Evolutionary conservation across 768 basidiomycete species (phyloP).

Genomic region (Tricholoma saponaceum): DNA sequence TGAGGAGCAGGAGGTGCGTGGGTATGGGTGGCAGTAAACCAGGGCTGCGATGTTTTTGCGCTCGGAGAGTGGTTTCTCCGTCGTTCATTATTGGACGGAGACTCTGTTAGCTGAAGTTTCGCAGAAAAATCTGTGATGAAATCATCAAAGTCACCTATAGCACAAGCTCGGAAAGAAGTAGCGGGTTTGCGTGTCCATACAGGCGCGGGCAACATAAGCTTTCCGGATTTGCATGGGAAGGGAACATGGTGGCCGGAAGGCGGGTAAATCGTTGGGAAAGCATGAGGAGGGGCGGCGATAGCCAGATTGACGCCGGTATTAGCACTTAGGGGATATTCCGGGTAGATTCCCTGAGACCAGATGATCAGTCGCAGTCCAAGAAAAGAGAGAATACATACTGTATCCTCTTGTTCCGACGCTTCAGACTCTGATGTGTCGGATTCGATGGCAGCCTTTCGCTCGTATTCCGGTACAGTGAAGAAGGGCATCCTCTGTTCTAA

Average conservation of each 20-base stretch:
- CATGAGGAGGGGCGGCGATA: conserved; percentile 15
- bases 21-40: conserved; percentile 22
- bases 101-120: conserved; percentile 20
- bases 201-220: conserved; percentile 24
- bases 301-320: background rate
- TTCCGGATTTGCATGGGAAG: conserved; percentile 7
- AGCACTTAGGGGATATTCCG: background rate
- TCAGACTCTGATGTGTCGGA: conserved; percentile 11
- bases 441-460: conserved; percentile 8
- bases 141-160: conserved; percentile 21
- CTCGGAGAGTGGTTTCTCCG: background rate
- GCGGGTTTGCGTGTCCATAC: conserved; percentile 28
- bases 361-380: background rate
- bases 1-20: conserved; percentile 21
- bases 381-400: background rate
- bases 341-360: background rate
- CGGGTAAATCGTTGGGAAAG: conserved; percentile 21
- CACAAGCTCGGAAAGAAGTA: background rate
- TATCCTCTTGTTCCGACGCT: conserved; percentile 8
- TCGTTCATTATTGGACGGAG: background rate
- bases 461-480: conserved; percentile 17
- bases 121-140: conserved; percentile 15
- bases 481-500: conserved; percentile 23
- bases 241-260: conserved; percentile 2
- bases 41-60: conserved; percentile 1